Evolutionary conservation across 371 early-diverging fungal genomes (phyloP).

Genomic region (Syncephalastrum sp.): DNA sequence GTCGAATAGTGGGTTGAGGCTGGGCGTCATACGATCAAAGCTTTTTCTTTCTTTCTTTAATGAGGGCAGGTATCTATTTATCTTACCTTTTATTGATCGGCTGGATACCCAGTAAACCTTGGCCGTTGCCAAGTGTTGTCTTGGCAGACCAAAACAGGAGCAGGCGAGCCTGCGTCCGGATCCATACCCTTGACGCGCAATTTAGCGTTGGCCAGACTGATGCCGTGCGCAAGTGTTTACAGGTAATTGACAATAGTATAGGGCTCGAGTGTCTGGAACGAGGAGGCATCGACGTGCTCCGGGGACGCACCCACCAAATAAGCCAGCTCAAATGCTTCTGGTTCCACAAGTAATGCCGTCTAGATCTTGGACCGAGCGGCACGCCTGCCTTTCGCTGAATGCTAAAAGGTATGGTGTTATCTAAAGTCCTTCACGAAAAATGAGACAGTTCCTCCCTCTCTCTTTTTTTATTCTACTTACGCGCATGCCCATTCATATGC

Average conservation of each 20-base stretch:
- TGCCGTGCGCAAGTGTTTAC: constrained; percentile 76
- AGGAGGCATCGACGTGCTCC: constrained; percentile 61
- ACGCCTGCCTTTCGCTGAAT: constrained; percentile 39
- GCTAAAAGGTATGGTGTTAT: constrained; percentile 16
- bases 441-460: too few relatives aligned
- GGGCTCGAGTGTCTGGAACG: constrained; percentile 77
- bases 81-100: constrained; percentile 85
- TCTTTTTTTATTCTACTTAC: constrained; percentile 21
- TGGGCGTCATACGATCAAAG: too few relatives aligned
- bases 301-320: constrained; percentile 84
- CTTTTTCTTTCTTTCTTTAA: constrained; percentile 1
- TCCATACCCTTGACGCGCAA: constrained; percentile 74
- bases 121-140: constrained; percentile 76
- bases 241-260: constrained; percentile 85
- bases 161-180: constrained; percentile 72
- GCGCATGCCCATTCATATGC: constrained; percentile 89
- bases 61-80: not conserved
- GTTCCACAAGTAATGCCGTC: constrained; percentile 62
- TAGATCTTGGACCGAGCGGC: constrained; percentile 18
- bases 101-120: constrained; percentile 71
- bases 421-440: too few relatives aligned
- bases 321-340: constrained; percentile 68
- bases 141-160: constrained; percentile 75
- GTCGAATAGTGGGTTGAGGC: too few relatives aligned
- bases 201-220: constrained; percentile 69